phyloP scores from a whole-genome alignment of 306 rosid species.

The Oemleria cerasiformis region DNA sequence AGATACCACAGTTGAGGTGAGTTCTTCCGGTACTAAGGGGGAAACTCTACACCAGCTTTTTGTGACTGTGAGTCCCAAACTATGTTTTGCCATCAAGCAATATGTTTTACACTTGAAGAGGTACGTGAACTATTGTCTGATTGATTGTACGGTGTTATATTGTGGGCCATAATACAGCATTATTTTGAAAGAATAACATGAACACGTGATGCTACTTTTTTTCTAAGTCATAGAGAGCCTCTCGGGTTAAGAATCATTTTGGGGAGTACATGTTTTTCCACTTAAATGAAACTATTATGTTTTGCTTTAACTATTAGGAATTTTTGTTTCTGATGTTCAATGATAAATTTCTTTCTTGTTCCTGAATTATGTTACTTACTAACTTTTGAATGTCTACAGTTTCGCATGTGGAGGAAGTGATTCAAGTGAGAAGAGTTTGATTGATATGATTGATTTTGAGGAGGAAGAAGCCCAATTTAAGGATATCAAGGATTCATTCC shows the following conservation, averaged over 20 bases:
- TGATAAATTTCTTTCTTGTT: background rate
- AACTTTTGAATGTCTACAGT: slow-evolving; percentile 28
- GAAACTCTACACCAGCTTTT: slow-evolving; percentile 53
- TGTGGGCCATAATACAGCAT: background rate
- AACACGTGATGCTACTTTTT: too few relatives aligned
- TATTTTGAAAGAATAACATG: background rate
- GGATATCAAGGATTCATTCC: slow-evolving; percentile 54
- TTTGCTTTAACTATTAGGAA: background rate
- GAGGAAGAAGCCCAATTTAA: slow-evolving; percentile 46
- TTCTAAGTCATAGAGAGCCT: too few relatives aligned
- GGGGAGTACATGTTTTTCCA: too few relatives aligned
- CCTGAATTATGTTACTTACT: background rate
- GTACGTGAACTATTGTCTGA: slow-evolving; percentile 19
- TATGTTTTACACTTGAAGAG: slow-evolving; percentile 65
- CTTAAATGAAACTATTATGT: too few relatives aligned
- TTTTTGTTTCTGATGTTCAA: background rate
- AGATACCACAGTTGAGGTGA: slow-evolving; percentile 13
- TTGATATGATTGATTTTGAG: slow-evolving; percentile 37
- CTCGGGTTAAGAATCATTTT: rapidly evolving
- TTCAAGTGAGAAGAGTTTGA: slow-evolving; percentile 22
- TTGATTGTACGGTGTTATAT: background rate
- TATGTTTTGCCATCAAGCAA: slow-evolving; percentile 62
- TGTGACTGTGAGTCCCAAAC: slow-evolving; percentile 77
- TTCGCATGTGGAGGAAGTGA: slow-evolving; percentile 32
- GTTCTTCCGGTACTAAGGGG: slow-evolving; percentile 16